Percentiles rank a stretch among this genome's conserved stretches.
Evolutionary conservation across 352 stramenopile genomes (phyloP).

Genomic region (Globisporangium lucens): DNA sequence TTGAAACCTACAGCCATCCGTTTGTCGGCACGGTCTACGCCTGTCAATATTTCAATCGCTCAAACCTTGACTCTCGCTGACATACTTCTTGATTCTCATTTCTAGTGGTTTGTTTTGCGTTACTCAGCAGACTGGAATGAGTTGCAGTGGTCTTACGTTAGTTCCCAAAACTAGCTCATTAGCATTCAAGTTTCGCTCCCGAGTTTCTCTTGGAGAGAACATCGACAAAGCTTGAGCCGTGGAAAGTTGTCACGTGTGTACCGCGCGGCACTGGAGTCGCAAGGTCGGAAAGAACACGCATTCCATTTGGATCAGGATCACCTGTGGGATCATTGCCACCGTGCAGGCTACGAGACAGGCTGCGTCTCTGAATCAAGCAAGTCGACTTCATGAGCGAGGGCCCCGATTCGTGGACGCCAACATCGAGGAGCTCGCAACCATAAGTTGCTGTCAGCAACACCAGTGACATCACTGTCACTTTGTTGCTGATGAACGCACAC

Average conservation of each 20-base stretch:
- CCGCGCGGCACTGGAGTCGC: background rate
- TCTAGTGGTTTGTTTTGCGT: background rate
- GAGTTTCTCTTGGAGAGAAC: background rate
- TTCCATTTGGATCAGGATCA: background rate
- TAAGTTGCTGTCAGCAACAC: background rate
- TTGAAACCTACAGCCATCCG: background rate
- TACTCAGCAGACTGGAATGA: background rate
- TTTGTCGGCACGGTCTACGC: too few relatives aligned
- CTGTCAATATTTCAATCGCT: background rate
- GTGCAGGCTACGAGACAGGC: too few relatives aligned
- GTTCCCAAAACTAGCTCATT: background rate
- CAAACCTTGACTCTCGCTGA: background rate
- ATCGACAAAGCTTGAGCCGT: background rate
- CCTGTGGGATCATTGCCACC: background rate
- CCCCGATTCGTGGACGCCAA: background rate
- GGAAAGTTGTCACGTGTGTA: background rate
- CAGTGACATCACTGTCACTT: background rate
- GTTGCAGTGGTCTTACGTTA: background rate
- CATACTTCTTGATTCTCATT: background rate
- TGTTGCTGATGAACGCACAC: background rate
- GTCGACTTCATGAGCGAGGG: background rate
- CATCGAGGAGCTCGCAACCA: background rate
- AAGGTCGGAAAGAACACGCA: background rate
- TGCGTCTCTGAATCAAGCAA: background rate
- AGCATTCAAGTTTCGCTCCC: background rate